Conservation (phyloP, 345 rosid species). For the Linum usitatissimum region DNA sequence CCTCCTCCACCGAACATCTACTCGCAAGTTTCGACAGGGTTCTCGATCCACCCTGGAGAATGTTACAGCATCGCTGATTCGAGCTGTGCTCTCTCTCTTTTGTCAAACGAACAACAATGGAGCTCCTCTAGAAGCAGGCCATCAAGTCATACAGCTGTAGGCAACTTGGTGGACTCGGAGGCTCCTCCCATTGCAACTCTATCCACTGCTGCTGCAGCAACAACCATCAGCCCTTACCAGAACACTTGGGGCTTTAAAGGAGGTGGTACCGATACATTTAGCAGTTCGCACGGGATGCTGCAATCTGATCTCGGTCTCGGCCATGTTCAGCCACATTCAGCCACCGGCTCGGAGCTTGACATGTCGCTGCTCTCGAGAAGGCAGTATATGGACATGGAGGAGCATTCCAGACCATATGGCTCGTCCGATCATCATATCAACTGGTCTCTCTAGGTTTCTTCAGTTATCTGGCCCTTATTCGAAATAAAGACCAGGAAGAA, state of each 20-base stretch:
- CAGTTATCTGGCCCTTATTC: not conserved
- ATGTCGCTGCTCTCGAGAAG: conserved; percentile 42
- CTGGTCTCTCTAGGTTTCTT: conserved; percentile 48
- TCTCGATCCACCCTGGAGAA: conserved; percentile 45
- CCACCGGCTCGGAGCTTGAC: conserved; percentile 30
- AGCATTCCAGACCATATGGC: conserved; percentile 44
- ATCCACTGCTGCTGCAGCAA: conserved; percentile 32
- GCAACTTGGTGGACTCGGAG: conserved; percentile 28
- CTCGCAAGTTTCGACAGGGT: conserved; percentile 43
- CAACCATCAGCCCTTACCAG: conserved; percentile 33
- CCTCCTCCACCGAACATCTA: conserved; percentile 39
- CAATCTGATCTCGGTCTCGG: conserved; percentile 42
- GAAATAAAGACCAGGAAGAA: not conserved
- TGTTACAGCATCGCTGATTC: conserved; percentile 51
- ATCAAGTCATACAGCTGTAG: conserved; percentile 24
- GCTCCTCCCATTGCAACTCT: conserved; percentile 36
- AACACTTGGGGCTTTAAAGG: conserved; percentile 52
- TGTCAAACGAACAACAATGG: conserved; percentile 89
- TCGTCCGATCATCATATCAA: conserved; percentile 47
- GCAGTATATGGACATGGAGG: conserved; percentile 47
- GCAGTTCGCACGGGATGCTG: conserved; percentile 30
- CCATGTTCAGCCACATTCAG: conserved; percentile 33
- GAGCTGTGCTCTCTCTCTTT: conserved; percentile 99
- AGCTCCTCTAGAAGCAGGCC: conserved; percentile 29
- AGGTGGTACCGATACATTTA: conserved; percentile 24